These are phyloP conservation scores for Colletotrichum phormii DNA, from an alignment of 2,329 filamentous ascomycete genomes.

Conservation along the genomic window DNA sequence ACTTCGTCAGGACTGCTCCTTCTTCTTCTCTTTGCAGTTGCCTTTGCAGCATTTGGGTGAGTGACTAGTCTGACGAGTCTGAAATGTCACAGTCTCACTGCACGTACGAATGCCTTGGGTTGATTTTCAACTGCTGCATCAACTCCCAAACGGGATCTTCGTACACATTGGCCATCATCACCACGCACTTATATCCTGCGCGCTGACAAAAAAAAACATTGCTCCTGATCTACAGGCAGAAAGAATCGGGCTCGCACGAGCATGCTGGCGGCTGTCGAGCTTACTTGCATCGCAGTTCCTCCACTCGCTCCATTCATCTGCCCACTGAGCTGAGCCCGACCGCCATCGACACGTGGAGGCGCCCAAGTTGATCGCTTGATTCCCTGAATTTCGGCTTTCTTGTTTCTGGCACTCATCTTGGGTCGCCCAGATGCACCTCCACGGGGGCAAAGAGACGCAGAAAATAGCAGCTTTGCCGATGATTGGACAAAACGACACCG, in stretches of 20 bases:
- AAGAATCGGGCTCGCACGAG: neutral
- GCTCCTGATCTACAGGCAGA: neutral
- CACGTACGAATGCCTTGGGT: neutral
- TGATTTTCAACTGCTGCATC: neutral
- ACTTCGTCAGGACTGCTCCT: slow-evolving; percentile 5
- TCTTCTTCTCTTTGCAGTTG: neutral
- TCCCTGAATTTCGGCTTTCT: neutral
- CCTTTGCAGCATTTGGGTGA: neutral
- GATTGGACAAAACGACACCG: slow-evolving; percentile 9
- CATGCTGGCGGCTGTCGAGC: neutral
- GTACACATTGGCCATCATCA: neutral
- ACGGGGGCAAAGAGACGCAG: slow-evolving; percentile 13
- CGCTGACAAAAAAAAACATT: neutral
- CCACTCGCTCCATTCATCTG: neutral
- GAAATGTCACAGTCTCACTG: neutral
- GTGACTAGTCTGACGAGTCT: neutral
- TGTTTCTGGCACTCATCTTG: neutral
- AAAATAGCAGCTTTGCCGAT: slow-evolving; percentile 21
- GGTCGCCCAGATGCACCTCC: slow-evolving; percentile 6
- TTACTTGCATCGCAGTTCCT: slow-evolving; percentile 15
- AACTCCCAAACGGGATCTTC: slow-evolving; percentile 13
- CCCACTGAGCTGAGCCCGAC: slow-evolving; percentile 21
- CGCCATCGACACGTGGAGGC: slow-evolving; percentile 34
- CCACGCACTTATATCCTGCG: neutral
- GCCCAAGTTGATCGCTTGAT: slow-evolving; percentile 33